These are phyloP conservation scores for Moniliophthora roreri DNA, from an alignment of 1,284 basidiomycete species.

Conservation along the genomic window DNA sequence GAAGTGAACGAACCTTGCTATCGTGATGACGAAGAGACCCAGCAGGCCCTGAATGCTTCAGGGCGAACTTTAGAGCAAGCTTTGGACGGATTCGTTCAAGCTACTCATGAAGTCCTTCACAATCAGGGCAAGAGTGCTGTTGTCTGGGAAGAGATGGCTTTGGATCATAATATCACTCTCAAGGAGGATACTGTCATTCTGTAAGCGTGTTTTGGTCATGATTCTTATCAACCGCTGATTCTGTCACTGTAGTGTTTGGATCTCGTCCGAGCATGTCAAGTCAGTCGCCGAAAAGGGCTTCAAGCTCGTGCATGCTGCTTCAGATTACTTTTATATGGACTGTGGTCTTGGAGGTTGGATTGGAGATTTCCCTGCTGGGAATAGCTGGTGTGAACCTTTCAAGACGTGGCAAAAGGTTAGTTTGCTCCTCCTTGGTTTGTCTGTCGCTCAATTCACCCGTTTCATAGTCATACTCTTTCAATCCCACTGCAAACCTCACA, in stretches of 20 bases:
- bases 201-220: conserved; percentile 32
- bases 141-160: conserved; percentile 66
- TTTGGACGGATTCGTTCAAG: conserved; percentile 35
- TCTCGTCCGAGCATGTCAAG: conserved; percentile 58
- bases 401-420: conserved; percentile 72
- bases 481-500: conserved; percentile 64
- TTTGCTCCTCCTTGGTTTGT: background rate
- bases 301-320: conserved; percentile 66
- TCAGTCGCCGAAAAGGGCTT: conserved; percentile 60
- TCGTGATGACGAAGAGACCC: conserved; percentile 57
- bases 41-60: conserved; percentile 44
- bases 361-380: conserved; percentile 49
- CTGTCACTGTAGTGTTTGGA: conserved; percentile 63
- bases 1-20: conserved; percentile 79
- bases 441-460: background rate
- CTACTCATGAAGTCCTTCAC: conserved; percentile 33
- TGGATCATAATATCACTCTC: conserved; percentile 63
- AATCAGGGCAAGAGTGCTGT: conserved; percentile 41
- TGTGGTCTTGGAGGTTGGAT: conserved; percentile 85
- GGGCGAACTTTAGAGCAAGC: conserved; percentile 64
- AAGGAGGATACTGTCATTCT: conserved; percentile 70
- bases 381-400: conserved; percentile 70
- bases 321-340: conserved; percentile 80
- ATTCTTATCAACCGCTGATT: background rate
- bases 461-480: conserved; percentile 65